Percentiles rank a stretch among this genome's conserved stretches.
These are phyloP conservation scores for Solanum hybrid DNA, from an alignment of 305 asterid species.

Conservation along the genomic window DNA sequence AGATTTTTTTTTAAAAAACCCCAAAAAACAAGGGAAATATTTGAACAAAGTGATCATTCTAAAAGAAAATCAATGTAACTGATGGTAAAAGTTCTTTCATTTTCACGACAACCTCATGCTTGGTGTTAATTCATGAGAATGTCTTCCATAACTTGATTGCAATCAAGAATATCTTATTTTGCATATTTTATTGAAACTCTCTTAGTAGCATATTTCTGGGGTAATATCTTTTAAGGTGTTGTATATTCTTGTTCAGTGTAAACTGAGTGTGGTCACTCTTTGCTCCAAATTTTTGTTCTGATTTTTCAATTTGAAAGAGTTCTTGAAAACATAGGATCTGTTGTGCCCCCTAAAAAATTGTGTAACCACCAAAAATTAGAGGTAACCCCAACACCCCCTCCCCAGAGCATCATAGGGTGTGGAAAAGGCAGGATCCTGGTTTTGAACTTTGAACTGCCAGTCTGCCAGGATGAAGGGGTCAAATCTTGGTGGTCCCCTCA, in stretches of 20 bases:
- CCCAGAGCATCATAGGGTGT: not conserved
- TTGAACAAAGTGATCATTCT: not conserved
- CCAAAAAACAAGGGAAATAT: not conserved
- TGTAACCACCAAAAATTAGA: slow-evolving; percentile 1
- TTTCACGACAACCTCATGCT: not conserved
- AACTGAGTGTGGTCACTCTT: not conserved
- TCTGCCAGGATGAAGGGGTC: not conserved
- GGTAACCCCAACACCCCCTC: not conserved
- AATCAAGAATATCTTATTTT: not conserved
- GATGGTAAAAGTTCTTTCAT: not conserved
- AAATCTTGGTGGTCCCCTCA: not conserved
- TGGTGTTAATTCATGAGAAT: not conserved
- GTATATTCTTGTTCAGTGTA: not conserved
- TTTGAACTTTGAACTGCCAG: not conserved
- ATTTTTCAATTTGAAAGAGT: not conserved
- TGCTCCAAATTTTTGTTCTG: not conserved
- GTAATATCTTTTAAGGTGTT: not conserved
- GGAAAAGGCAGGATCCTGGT: not conserved
- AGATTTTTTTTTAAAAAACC: not conserved
- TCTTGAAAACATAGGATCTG: not conserved
- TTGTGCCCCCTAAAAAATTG: not conserved
- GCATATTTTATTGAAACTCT: not conserved
- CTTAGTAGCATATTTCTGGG: not conserved
- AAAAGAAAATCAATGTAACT: not conserved
- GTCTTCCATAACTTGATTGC: not conserved